Conservation (phyloP, 768 basidiomycete genomes). For the Auriscalpium microsporum region DNA sequence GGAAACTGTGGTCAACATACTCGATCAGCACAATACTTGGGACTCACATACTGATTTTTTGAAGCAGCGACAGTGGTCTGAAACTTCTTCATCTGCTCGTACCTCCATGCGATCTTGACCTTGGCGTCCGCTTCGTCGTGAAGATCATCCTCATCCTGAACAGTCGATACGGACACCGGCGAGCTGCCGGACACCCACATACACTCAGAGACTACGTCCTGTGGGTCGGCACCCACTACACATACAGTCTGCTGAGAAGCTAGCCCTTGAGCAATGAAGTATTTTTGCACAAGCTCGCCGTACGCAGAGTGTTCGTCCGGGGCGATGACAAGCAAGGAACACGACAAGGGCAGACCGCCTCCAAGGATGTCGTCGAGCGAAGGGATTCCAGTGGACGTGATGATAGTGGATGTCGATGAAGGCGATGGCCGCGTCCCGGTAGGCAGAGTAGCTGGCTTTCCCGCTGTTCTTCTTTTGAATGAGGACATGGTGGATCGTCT, state of each 20-base stretch:
- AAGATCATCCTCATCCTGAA: slow-evolving; percentile 28
- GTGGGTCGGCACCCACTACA: slow-evolving; percentile 53
- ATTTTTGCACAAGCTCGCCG: slow-evolving; percentile 76
- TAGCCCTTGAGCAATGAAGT: slow-evolving; percentile 85
- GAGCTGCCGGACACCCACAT: slow-evolving; percentile 63
- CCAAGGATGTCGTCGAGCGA: slow-evolving; percentile 94
- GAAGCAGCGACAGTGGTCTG: slow-evolving; percentile 65
- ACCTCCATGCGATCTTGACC: slow-evolving; percentile 97
- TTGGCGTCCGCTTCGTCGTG: slow-evolving; percentile 39
- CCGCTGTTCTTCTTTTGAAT: slow-evolving; percentile 60
- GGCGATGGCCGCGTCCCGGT: slow-evolving; percentile 53
- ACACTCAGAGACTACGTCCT: slow-evolving; percentile 54
- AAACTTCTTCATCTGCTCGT: slow-evolving; percentile 88
- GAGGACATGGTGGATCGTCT: slow-evolving; percentile 48
- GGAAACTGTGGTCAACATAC: slow-evolving; percentile 4
- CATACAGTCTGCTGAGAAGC: slow-evolving; percentile 59
- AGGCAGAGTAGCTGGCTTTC: slow-evolving; percentile 34
- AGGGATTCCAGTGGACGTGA: slow-evolving; percentile 82
- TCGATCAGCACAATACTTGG: neutral
- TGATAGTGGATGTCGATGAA: slow-evolving; percentile 42
- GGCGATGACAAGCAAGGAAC: slow-evolving; percentile 63
- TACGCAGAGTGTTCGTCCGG: slow-evolving; percentile 85
- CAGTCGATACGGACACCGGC: slow-evolving; percentile 19
- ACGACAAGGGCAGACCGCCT: slow-evolving; percentile 81
- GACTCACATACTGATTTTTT: slow-evolving; percentile 39